Conservation (phyloP, 139 green algal species). For the Closterium sp. region DNA sequence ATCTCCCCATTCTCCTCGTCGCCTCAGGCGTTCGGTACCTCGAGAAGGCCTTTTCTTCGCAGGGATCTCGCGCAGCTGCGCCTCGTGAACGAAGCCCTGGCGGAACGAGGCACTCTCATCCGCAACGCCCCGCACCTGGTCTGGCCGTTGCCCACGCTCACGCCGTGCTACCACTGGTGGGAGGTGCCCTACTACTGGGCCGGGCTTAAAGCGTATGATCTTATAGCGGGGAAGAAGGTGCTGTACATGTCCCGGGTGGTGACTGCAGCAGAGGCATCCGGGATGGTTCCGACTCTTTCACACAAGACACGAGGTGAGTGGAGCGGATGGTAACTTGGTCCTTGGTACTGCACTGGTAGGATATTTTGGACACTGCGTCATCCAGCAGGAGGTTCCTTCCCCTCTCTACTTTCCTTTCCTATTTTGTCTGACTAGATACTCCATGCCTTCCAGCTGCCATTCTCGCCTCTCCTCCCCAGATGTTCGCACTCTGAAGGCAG, state of each 20-base stretch:
- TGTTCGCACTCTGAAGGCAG: slow-evolving; percentile 68
- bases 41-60: slow-evolving; percentile 81
- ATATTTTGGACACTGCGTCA: too few species aligned
- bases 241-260: slow-evolving; percentile 81
- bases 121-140: slow-evolving; percentile 43
- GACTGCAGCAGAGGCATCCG: slow-evolving; percentile 41
- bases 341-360: too few species aligned
- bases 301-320: not conserved
- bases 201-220: slow-evolving; percentile 81
- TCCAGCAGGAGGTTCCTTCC: too few species aligned
- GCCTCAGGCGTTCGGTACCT: slow-evolving; percentile 83
- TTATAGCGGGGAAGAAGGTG: slow-evolving; percentile 73
- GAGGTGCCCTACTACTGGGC: slow-evolving; percentile 97
- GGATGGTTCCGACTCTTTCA: slow-evolving; percentile 46
- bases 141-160: slow-evolving; percentile 38
- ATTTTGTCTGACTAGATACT: too few species aligned
- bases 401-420: too few species aligned
- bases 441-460: too few species aligned
- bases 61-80: slow-evolving; percentile 67
- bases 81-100: slow-evolving; percentile 37
- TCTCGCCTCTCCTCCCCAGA: not conserved
- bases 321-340: not conserved
- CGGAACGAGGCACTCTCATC: slow-evolving; percentile 32
- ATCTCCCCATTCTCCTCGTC: not conserved
- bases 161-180: slow-evolving; percentile 96